Conservation (phyloP, 768 basidiomycete genomes). For the Chlorophyllum brunneum region DNA sequence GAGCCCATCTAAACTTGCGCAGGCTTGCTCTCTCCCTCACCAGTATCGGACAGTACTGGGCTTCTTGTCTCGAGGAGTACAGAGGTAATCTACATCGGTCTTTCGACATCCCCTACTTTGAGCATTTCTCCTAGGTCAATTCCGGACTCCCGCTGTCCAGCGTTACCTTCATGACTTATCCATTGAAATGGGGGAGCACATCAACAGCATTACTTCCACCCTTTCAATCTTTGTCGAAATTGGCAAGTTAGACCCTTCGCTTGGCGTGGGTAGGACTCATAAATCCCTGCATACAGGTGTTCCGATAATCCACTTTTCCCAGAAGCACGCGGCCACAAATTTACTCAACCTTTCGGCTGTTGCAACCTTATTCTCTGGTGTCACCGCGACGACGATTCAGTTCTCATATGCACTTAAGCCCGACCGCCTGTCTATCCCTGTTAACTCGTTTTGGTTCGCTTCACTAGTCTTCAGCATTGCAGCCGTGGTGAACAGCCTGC, state of each 20-base stretch:
- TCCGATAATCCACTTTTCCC: constrained; percentile 71
- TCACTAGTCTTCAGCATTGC: constrained; percentile 76
- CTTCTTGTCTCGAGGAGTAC: constrained; percentile 66
- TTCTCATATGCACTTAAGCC: constrained; percentile 49
- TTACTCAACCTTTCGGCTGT: constrained; percentile 73
- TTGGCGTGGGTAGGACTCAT: not conserved
- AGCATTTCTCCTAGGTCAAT: constrained; percentile 46
- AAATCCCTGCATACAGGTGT: constrained; percentile 41
- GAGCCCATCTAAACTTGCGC: constrained; percentile 12
- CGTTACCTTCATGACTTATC: constrained; percentile 71
- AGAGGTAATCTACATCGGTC: constrained; percentile 32
- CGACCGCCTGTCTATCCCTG: constrained; percentile 39
- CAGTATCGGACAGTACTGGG: constrained; percentile 55
- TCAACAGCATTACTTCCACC: constrained; percentile 63
- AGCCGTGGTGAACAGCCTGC: constrained; percentile 69
- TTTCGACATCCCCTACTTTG: not conserved
- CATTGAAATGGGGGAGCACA: constrained; percentile 70
- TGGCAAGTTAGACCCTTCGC: constrained; percentile 36
- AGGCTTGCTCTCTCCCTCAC: not conserved
- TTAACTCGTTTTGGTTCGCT: constrained; percentile 73
- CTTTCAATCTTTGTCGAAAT: constrained; percentile 74
- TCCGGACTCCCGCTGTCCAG: constrained; percentile 68
- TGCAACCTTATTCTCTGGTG: constrained; percentile 77
- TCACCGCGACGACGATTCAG: constrained; percentile 70
- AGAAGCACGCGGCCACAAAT: constrained; percentile 68